A percentile compares a stretch with the other conserved stretches of the same genome.
Evolutionary conservation across 225 moss, liverwort and hornwort species (phyloP).

Genomic region (Asterella californica): DNA sequence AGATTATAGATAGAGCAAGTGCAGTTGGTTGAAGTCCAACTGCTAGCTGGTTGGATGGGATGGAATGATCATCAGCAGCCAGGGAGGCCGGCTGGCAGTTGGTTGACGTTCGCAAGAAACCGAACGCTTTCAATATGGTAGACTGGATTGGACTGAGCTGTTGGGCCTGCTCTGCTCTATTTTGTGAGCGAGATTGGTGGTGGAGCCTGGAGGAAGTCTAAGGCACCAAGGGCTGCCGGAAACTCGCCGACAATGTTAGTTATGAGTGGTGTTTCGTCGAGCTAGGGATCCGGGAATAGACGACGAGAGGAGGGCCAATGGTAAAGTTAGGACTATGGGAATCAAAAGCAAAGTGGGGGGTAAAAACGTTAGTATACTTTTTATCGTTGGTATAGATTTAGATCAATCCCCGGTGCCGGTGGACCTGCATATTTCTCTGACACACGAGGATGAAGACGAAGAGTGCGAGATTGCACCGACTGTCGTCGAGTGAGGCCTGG

Average conservation of each 20-base stretch:
- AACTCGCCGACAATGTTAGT: slow-evolving; percentile 9
- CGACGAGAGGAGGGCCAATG: neutral
- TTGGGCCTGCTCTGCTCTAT: neutral
- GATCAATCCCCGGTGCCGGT: neutral
- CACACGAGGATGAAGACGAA: neutral
- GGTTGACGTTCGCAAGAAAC: slow-evolving; percentile 3
- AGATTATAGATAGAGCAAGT: neutral
- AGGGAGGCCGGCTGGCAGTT: no score
- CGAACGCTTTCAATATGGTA: neutral
- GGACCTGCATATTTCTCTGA: neutral
- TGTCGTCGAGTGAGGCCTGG: neutral
- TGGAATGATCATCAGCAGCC: neutral
- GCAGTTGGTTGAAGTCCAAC: neutral
- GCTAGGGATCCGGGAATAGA: neutral
- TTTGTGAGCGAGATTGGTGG: neutral
- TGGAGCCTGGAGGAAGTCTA: neutral
- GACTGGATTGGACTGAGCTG: neutral
- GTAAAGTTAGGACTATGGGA: neutral
- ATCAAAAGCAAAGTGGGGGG: neutral
- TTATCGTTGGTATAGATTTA: neutral
- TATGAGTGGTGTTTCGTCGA: neutral
- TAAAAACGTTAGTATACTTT: neutral
- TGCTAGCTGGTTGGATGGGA: neutral
- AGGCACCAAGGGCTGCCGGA: neutral
- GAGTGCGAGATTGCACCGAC: slow-evolving; percentile 1